Conservation (phyloP, 2,329 filamentous ascomycete species). For the Periconia macrospinosa region DNA sequence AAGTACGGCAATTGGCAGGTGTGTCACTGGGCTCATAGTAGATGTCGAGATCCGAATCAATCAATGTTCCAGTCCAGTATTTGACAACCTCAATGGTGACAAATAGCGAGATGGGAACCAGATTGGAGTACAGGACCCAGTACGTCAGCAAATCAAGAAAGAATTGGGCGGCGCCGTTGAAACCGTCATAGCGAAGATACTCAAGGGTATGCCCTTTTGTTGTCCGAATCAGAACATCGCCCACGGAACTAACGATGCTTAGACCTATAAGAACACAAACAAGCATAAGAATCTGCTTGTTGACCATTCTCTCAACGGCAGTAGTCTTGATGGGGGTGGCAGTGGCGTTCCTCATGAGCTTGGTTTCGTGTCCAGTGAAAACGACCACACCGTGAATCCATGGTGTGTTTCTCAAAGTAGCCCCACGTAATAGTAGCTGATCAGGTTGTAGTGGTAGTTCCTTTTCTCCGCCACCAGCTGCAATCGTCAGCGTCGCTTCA, state of each 20-base stretch:
- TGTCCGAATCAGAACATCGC: slow-evolving; percentile 79
- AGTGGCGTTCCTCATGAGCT: slow-evolving; percentile 97
- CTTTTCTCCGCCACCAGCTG: slow-evolving; percentile 87
- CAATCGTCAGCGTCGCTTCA: slow-evolving; percentile 91
- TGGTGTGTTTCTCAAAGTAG: slow-evolving; percentile 91
- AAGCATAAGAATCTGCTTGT: slow-evolving; percentile 88
- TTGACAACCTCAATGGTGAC: slow-evolving; percentile 98
- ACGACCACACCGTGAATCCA: slow-evolving; percentile 97
- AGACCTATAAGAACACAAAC: slow-evolving; percentile 81
- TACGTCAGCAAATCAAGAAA: slow-evolving; percentile 96
- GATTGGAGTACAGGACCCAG: slow-evolving; percentile 95
- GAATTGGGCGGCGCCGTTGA: slow-evolving; percentile 76
- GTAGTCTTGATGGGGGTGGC: slow-evolving; percentile 97
- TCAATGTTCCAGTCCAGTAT: slow-evolving; percentile 96
- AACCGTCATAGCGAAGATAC: slow-evolving; percentile 68
- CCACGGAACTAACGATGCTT: slow-evolving; percentile 87
- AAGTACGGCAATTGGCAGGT: slow-evolving; percentile 92
- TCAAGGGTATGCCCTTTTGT: slow-evolving; percentile 62
- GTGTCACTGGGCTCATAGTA: slow-evolving; percentile 97
- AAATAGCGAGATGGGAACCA: slow-evolving; percentile 97
- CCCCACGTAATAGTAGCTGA: slow-evolving; percentile 88
- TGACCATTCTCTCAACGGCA: slow-evolving; percentile 91
- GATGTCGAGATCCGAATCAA: slow-evolving; percentile 96
- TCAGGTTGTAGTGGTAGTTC: slow-evolving; percentile 88
- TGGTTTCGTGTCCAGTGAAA: slow-evolving; percentile 97